Evolutionary conservation across 2,329 filamentous ascomycete genomes (phyloP), one percentile per base, ranked within the genome.

Genomic region (Colletotrichum tabaci): DNA sequence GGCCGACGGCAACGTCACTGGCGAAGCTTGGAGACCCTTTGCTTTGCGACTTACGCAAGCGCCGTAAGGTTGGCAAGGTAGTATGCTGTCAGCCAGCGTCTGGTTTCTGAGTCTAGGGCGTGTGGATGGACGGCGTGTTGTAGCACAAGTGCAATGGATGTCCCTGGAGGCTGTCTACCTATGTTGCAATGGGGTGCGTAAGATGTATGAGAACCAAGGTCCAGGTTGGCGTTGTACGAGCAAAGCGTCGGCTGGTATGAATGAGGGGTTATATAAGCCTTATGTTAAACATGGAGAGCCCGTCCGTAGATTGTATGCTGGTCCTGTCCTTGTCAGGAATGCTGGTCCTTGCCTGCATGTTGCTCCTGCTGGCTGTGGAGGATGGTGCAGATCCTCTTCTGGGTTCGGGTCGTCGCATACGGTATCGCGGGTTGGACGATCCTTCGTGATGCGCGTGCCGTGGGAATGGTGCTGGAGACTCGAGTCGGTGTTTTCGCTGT

Each of bases 391-490:
- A 30, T 35, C 46, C 21, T 21, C 12, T 35, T 35, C 58, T 57
- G 66, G 40, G 53, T n/a, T n/a, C 26, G 52, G 61, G 35, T 52
- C 53, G 23, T 69, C 18, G 52, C 61, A 58, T 53, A 53, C 53
- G 46, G 63, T 60, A 52, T 21, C 23, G 44, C 42, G 56, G 55
- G 18, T 21, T 49, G 63, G 64, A 35, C 64, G 58, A 71, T 60
- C 46, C 47, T n/a, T 55, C 56, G 57, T 42, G 40, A 67, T 63
- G 66, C 49, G 50, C 46, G n/a, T n/a, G 67, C 30, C 62, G 61
- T 67, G 63, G 50, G 58, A 62, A 16, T 57, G n/a, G 9, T 42
- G 47, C 42, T 13, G 56, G 63, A 49, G 18, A 61, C 42, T 71
- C 67, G 56, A 62, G 67, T 49, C 50, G 40, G 52, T 57, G 26